Percentiles rank a stretch among this genome's conserved stretches.
phyloP scores from a whole-genome alignment of 2,329 filamentous ascomycete genomes.

The Arthroderma sp. region DNA sequence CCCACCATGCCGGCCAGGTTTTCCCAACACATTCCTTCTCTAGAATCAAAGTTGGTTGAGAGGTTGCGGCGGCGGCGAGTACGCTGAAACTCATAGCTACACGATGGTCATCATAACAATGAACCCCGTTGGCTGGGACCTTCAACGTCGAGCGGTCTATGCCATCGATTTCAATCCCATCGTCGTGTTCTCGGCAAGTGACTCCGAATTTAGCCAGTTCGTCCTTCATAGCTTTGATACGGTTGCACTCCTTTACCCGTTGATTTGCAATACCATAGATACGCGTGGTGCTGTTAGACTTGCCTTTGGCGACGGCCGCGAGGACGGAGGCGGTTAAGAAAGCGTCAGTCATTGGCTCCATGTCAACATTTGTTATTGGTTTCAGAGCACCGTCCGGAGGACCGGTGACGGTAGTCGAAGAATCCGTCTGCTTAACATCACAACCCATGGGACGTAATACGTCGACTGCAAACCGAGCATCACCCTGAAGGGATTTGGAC shows the following conservation, averaged over 20 bases:
- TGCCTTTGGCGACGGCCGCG: constrained; percentile 72
- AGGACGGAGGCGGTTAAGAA: constrained; percentile 92
- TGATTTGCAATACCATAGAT: constrained; percentile 96
- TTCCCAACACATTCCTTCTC: constrained; percentile 92
- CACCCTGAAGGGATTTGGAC: constrained; percentile 79
- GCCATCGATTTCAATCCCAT: constrained; percentile 66
- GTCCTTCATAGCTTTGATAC: constrained; percentile 88
- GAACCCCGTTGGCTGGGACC: constrained; percentile 55
- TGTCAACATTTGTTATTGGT: constrained; percentile 73
- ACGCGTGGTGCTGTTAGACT: constrained; percentile 53
- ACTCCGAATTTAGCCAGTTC: constrained; percentile 92
- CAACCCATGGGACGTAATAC: constrained; percentile 91
- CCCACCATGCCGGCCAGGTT: constrained; percentile 99
- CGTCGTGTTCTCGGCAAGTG: constrained; percentile 71
- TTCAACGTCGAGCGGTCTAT: constrained; percentile 40
- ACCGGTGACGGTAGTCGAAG: constrained; percentile 84
- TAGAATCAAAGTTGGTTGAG: constrained; percentile 60
- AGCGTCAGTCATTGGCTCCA: constrained; percentile 99
- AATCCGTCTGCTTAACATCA: constrained; percentile 67
- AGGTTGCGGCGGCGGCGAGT: constrained; percentile 54
- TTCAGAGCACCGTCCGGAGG: constrained; percentile 62
- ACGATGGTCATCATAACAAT: constrained; percentile 94
- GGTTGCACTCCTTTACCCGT: constrained; percentile 94
- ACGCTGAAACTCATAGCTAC: constrained; percentile 99
- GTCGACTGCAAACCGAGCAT: constrained; percentile 85